Base-by-base conservation (phyloP, 2,329 filamentous ascomycete species). In the Trichoderma pleuroti region DNA sequence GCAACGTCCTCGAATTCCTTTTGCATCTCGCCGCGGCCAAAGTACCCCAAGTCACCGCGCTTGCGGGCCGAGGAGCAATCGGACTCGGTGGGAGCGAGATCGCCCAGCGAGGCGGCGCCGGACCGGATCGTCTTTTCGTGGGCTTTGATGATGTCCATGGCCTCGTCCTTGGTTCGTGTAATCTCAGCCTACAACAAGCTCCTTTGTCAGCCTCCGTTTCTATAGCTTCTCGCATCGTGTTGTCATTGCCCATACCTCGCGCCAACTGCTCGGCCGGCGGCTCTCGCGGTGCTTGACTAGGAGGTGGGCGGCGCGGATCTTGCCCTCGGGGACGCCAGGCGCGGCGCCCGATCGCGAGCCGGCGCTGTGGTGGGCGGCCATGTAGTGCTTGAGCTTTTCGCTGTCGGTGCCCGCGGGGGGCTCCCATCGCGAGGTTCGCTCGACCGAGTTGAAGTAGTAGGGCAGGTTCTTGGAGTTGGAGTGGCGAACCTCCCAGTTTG, bases 391-490 rank as follows among this genome's bases (percentile, higher is more conserved):
- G 74, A 99, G 89, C 83, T 92, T 93, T 76, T 98, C 94, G 71
- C 92, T 92, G 83, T 99, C 93, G 76, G 94, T 96, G 74, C 91
- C 93, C 57, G 88, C 81, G 10, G 96, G 96, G 4, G 96, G 95
- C 80, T 98, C 96, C 96, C 96, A 99, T 83, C 93, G 90, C 73
- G 96, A 98, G 80, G 93, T 90, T 81, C 94, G 95, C 74, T 93
- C 93, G 75, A 83, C 84, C 59, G 91, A 85, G 83, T 98, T 97
- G 91, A 98, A 98, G 86, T 98, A 99, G 86, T 99, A 99, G 46
- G 96, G 96, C 42, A 98, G 91, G 84, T 97, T 97, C 86, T 98
- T 98, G 82, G 93, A 97, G 86, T 98, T 97, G 82, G 93, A 97
- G 84, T 97, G 93, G 81, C 96, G 93, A 79, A 99, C 93, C 84